A percentile compares a stretch with the other conserved stretches of the same genome.
Conservation (phyloP, 768 basidiomycete genomes). For the Leucocoprinus leucothites region DNA sequence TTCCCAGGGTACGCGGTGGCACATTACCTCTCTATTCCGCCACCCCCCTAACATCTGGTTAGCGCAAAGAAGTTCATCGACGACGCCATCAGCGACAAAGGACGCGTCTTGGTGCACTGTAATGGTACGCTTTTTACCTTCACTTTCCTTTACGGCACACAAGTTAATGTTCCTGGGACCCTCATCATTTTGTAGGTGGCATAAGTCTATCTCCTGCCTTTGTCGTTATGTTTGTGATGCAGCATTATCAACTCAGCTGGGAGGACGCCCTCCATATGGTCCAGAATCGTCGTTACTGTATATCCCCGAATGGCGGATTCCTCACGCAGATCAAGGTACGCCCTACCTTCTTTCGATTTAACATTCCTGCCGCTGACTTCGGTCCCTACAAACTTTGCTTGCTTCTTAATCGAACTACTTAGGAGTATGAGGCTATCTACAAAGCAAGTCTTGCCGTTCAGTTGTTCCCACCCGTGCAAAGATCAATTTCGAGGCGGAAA, state of each 20-base stretch:
- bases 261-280: conserved; percentile 88
- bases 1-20: conserved; percentile 70
- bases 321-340: conserved; percentile 86
- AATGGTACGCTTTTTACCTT: conserved; percentile 53
- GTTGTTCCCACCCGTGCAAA: conserved; percentile 46
- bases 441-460: conserved; percentile 72
- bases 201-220: conserved; percentile 87
- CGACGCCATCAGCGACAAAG: conserved; percentile 55
- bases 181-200: conserved; percentile 49
- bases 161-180: neutral
- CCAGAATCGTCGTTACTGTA: conserved; percentile 90
- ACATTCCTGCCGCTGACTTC: neutral
- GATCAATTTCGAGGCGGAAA: conserved; percentile 56
- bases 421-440: conserved; percentile 96
- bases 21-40: neutral
- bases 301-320: conserved; percentile 90
- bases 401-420: neutral
- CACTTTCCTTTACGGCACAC: neutral
- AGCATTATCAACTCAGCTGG: conserved; percentile 75
- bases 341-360: neutral
- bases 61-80: conserved; percentile 81
- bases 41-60: neutral
- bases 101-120: conserved; percentile 85
- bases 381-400: neutral
- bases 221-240: conserved; percentile 94